These are phyloP conservation scores for Microdochium trichocladiopsis DNA, from an alignment of 2,329 filamentous ascomycete genomes.

Conservation along the genomic window DNA sequence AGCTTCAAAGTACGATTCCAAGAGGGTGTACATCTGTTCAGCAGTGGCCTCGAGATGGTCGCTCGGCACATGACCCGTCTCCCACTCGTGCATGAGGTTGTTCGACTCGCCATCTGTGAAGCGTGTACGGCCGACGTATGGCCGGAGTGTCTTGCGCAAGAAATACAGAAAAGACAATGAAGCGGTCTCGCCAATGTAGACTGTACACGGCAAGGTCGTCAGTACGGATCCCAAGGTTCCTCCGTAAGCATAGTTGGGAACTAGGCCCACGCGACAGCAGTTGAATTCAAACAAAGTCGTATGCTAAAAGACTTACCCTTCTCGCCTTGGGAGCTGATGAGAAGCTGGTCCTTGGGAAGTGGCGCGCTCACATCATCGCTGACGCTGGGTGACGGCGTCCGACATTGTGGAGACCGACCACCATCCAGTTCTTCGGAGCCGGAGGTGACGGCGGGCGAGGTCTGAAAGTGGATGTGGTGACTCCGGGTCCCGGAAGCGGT, in stretches of 20 bases:
- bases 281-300: not conserved
- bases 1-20: not conserved
- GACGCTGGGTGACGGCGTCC: not conserved
- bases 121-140: slow-evolving; percentile 44
- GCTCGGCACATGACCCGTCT: slow-evolving; percentile 12
- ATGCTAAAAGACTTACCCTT: slow-evolving; percentile 29
- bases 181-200: slow-evolving; percentile 42
- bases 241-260: no score
- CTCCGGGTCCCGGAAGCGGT: not conserved
- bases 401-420: not conserved
- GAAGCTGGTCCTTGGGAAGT: slow-evolving; percentile 27
- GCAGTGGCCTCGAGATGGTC: not conserved
- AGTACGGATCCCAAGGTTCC: no score
- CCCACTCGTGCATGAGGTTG: slow-evolving; percentile 43
- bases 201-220: slow-evolving; percentile 13
- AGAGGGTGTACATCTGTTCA: not conserved
- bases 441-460: not conserved
- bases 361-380: slow-evolving; percentile 6
- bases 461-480: not conserved
- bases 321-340: slow-evolving; percentile 44
- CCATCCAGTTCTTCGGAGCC: not conserved
- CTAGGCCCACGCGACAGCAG: not conserved
- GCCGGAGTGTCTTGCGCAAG: slow-evolving; percentile 36
- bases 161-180: slow-evolving; percentile 50
- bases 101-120: slow-evolving; percentile 43